Evolutionary conservation across 1,284 basidiomycete genomes (phyloP).

Genomic region (Cryptococcus depauperatus): DNA sequence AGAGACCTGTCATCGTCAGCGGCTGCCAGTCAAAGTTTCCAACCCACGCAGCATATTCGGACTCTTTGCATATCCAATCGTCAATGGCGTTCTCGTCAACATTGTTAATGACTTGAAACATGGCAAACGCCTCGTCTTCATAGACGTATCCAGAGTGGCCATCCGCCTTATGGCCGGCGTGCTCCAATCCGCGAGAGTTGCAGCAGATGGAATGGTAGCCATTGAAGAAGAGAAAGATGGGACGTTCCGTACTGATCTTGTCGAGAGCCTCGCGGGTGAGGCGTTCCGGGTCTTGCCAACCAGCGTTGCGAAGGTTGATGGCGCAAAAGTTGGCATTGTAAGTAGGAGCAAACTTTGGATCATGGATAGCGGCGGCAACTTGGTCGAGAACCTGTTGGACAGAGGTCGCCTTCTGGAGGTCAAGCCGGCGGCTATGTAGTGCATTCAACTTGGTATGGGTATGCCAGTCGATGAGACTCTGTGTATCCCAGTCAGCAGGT

Average conservation of each 20-base stretch:
- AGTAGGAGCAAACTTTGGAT: constrained; percentile 15
- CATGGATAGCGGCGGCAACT: constrained; percentile 12
- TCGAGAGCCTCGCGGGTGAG: constrained; percentile 25
- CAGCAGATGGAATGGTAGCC: constrained; percentile 33
- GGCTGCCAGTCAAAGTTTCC: not conserved
- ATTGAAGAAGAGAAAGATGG: constrained; percentile 29
- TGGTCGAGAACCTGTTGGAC: constrained; percentile 17
- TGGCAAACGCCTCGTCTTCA: constrained; percentile 27
- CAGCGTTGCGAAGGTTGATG: constrained; percentile 22
- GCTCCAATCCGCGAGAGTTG: constrained; percentile 26
- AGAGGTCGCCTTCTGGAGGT: constrained; percentile 17
- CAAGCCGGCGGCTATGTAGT: constrained; percentile 18
- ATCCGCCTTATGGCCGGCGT: constrained; percentile 15
- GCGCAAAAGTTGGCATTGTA: constrained; percentile 13
- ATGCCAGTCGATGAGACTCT: constrained; percentile 30
- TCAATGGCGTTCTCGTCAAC: constrained; percentile 21
- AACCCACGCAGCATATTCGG: constrained; percentile 28
- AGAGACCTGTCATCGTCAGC: constrained; percentile 13
- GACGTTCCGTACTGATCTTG: constrained; percentile 12
- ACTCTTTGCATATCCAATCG: constrained; percentile 21
- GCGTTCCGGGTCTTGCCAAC: constrained; percentile 25
- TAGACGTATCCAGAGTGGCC: constrained; percentile 19
- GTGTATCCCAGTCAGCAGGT: not conserved
- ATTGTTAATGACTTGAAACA: constrained; percentile 20
- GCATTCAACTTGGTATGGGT: constrained; percentile 29